Base-by-base conservation (phyloP, 371 early-diverging fungal genomes). In the Smittium culicis region DNA sequence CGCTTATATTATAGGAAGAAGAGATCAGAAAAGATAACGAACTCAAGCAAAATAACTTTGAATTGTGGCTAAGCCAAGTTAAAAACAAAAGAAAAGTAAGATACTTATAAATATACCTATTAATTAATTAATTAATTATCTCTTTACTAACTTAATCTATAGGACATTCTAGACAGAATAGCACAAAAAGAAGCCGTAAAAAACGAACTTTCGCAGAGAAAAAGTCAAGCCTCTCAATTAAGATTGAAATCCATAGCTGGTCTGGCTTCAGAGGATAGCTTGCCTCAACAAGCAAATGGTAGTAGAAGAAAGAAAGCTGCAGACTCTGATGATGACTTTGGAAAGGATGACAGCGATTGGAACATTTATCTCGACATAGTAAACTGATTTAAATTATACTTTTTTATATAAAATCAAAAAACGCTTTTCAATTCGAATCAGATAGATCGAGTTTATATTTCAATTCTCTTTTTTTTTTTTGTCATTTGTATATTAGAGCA, bases 331-430 rank as follows among this genome's bases (percentile, higher is more conserved):
- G 94, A 94, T 68, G 86, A 85, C 0, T 94, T 94, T 81, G 94
- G 94, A 29, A 87, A 86, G n/a, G 87, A 92, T 71, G 93, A 93
- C 71, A 88, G 85, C 8, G 94, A 93, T 70, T 94, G 94, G 94
- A 83, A 83, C 70, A 84, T 94, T 59, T 94, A 94, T 68, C 81
- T 89, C 33, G 88, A 91, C 72, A 91, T 94, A 66, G 90, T 84
- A 68, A 83, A 5, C 45, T 20, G 5, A n/a, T n/a, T n/a, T n/a
- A n/a, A n/a, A n/a, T n/a, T n/a, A n/a, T n/a, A n/a, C n/a, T n/a
- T n/a, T n/a, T n/a, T n/a, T n/a, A n/a, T n/a, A n/a, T n/a, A n/a
- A n/a, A n/a, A n/a, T n/a, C n/a, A n/a, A n/a, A n/a, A n/a, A n/a
- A n/a, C n/a, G n/a, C n/a, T n/a, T n/a, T n/a, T n/a, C n/a, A n/a